Conservation (phyloP, 257 asterid genomes). For the Dorcoceras hygrometricum region DNA sequence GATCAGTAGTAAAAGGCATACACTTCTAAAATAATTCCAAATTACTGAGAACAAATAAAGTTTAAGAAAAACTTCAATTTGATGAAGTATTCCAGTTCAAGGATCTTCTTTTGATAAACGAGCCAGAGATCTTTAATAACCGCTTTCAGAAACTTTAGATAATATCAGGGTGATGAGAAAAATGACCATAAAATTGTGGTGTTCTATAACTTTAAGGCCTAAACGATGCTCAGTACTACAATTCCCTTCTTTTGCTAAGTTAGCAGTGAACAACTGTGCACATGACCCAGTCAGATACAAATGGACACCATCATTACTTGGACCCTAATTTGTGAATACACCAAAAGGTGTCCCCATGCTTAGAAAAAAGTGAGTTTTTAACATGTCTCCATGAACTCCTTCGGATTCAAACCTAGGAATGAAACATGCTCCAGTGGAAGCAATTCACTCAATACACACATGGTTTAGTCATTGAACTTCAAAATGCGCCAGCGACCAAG, state of each 20-base stretch:
- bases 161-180: no score
- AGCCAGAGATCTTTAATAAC: neutral
- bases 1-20: neutral
- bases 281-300: no score
- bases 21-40: no score
- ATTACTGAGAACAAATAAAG: no score
- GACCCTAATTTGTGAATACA: neutral
- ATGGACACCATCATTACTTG: neutral
- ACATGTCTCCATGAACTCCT: neutral
- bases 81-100: neutral
- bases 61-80: neutral
- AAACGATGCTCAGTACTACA: neutral
- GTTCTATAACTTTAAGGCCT: neutral
- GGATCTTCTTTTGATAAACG: neutral
- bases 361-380: neutral
- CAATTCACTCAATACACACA: neutral
- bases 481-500: neutral
- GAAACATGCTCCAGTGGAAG: neutral
- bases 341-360: neutral
- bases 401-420: no score
- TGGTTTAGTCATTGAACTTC: neutral
- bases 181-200: neutral
- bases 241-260: neutral
- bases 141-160: neutral
- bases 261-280: neutral